Evolutionary conservation across 139 green algal genomes (phyloP).

Genomic region (Marvania coccoides): DNA sequence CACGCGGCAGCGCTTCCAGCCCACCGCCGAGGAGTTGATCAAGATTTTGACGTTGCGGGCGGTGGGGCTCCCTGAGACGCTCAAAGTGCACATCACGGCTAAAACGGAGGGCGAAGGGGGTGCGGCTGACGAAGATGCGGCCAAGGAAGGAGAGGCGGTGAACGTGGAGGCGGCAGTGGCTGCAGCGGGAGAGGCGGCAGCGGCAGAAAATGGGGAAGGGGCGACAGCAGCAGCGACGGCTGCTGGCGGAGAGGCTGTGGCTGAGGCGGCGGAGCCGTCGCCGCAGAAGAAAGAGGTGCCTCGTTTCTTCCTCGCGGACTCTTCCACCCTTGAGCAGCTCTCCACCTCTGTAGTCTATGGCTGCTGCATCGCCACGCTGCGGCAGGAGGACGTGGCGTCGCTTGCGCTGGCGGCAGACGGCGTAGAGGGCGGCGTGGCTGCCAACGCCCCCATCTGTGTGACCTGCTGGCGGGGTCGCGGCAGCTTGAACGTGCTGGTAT

Average conservation of each 20-base stretch:
- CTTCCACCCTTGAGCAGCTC: slow-evolving; percentile 23
- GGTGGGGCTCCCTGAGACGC: slow-evolving; percentile 2
- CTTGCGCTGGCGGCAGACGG: slow-evolving; percentile 8
- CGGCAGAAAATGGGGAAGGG: background rate
- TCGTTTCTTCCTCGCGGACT: background rate
- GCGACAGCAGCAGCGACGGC: slow-evolving; percentile 7
- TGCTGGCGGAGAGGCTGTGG: background rate
- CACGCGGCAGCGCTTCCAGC: slow-evolving; percentile 53
- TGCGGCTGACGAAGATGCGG: background rate
- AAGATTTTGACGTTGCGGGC: slow-evolving; percentile 40
- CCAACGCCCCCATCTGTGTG: slow-evolving; percentile 61
- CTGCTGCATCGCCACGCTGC: slow-evolving; percentile 35
- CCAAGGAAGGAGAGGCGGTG: background rate
- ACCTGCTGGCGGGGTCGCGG: slow-evolving; percentile 68
- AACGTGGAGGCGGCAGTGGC: too few species aligned
- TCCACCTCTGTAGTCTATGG: slow-evolving; percentile 12
- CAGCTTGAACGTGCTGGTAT: slow-evolving; percentile 69
- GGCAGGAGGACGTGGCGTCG: slow-evolving; percentile 32
- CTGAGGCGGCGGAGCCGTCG: background rate
- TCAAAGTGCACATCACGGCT: slow-evolving; percentile 11
- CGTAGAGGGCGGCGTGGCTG: slow-evolving; percentile 35
- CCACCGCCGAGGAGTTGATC: slow-evolving; percentile 46
- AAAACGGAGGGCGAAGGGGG: background rate
- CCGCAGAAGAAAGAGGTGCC: slow-evolving; percentile 1
- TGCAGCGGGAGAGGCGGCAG: background rate